A percentile compares a stretch with the other conserved stretches of the same genome.
phyloP scores from a whole-genome alignment of 352 stramenopile species.

The Phytophthora tubulina region DNA sequence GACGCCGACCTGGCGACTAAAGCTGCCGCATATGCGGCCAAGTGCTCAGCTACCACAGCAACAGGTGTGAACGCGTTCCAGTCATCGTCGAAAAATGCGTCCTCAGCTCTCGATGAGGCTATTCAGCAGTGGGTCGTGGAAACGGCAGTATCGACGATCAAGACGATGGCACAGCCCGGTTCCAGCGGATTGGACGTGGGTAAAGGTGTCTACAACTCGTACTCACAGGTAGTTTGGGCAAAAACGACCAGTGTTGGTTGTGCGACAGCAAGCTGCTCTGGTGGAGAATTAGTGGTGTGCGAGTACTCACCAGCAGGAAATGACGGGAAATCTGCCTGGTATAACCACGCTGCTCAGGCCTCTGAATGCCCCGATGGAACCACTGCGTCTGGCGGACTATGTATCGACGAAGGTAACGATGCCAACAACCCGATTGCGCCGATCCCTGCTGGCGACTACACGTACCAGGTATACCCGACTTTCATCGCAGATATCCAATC shows the following conservation, averaged over 20 bases:
- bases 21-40: slow-evolving; percentile 43
- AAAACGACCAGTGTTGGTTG: slow-evolving; percentile 69
- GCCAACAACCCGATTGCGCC: slow-evolving; percentile 58
- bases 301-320: slow-evolving; percentile 67
- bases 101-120: slow-evolving; percentile 54
- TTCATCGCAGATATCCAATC: slow-evolving; percentile 66
- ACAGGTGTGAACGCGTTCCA: slow-evolving; percentile 58
- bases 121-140: slow-evolving; percentile 67
- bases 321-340: slow-evolving; percentile 58
- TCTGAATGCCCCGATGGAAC: slow-evolving; percentile 59
- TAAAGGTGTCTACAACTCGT: slow-evolving; percentile 72
- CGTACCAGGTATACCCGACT: slow-evolving; percentile 62
- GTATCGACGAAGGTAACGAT: slow-evolving; percentile 52
- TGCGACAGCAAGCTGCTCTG: slow-evolving; percentile 53
- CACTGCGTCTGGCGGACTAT: slow-evolving; percentile 46
- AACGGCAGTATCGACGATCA: slow-evolving; percentile 49
- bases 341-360: slow-evolving; percentile 51
- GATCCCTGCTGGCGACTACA: slow-evolving; percentile 56
- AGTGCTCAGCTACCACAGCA: slow-evolving; percentile 45
- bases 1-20: slow-evolving; percentile 53
- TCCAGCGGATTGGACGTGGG: slow-evolving; percentile 54
- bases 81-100: slow-evolving; percentile 30
- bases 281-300: slow-evolving; percentile 60
- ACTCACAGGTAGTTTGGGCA: slow-evolving; percentile 78
- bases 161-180: slow-evolving; percentile 53